Conservation (phyloP, 306 rosid genomes). For the Ceratonia siliqua region DNA sequence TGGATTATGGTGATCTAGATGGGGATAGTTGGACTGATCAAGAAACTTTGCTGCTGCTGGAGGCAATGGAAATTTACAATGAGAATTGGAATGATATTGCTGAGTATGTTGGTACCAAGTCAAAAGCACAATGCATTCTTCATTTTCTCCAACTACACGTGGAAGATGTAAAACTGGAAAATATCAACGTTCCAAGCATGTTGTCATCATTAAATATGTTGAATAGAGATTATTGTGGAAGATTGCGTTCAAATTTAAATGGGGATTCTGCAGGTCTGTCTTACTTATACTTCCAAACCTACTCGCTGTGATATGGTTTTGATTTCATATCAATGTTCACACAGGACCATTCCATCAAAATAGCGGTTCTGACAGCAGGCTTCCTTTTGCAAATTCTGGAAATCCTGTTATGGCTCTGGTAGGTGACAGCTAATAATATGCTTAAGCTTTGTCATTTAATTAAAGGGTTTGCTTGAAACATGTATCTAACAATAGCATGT, state of each 20-base stretch:
- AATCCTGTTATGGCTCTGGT: slow-evolving; percentile 99
- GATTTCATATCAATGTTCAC: slow-evolving; percentile 30
- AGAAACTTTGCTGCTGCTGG: slow-evolving; percentile 88
- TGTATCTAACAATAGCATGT: slow-evolving; percentile 16
- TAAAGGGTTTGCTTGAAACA: slow-evolving; percentile 20
- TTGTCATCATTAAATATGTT: slow-evolving; percentile 52
- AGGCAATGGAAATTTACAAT: slow-evolving; percentile 86
- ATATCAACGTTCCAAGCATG: slow-evolving; percentile 74
- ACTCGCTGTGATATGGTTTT: slow-evolving; percentile 28
- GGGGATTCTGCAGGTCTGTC: slow-evolving; percentile 77
- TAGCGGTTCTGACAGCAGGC: slow-evolving; percentile 59
- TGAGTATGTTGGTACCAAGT: slow-evolving; percentile 89
- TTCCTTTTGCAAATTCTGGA: slow-evolving; percentile 93
- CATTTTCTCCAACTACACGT: slow-evolving; percentile 96
- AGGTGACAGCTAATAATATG: slow-evolving; percentile 45
- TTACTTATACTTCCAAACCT: slow-evolving; percentile 29
- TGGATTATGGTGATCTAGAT: slow-evolving; percentile 78
- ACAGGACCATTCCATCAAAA: slow-evolving; percentile 64
- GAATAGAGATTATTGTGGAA: slow-evolving; percentile 50
- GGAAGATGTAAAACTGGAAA: slow-evolving; percentile 89
- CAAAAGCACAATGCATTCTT: slow-evolving; percentile 97
- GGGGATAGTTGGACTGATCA: slow-evolving; percentile 97
- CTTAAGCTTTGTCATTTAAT: slow-evolving; percentile 13
- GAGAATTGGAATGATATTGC: slow-evolving; percentile 99
- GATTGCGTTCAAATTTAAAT: slow-evolving; percentile 52